Conservation (phyloP, 768 basidiomycete species). For the Lactarius vividus region DNA sequence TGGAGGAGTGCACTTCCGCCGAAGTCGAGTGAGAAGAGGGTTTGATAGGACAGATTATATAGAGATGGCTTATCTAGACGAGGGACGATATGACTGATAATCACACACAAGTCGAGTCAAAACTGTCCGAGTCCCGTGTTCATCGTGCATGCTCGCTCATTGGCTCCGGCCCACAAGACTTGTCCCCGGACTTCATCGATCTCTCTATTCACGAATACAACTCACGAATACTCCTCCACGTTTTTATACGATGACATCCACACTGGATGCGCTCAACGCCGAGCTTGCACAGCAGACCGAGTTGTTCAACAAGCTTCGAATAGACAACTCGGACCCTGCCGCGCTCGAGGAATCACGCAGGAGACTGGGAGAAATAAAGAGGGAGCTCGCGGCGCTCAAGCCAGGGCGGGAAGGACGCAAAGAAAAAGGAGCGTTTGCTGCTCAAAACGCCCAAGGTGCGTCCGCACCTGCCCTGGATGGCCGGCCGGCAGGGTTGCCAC, state of each 20-base stretch:
- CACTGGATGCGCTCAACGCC: conserved; percentile 44
- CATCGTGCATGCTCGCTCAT: conserved; percentile 14
- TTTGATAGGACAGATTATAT: neutral
- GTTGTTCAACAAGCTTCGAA: conserved; percentile 60
- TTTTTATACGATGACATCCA: conserved; percentile 39
- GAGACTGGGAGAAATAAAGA: conserved; percentile 68
- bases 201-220: neutral
- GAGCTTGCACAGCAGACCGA: conserved; percentile 56
- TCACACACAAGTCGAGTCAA: conserved; percentile 3
- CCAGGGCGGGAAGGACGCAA: conserved; percentile 45
- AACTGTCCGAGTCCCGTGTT: neutral
- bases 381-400: conserved; percentile 45
- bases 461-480: no score
- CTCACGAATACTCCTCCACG: neutral
- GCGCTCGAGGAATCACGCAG: conserved; percentile 62
- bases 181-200: conserved; percentile 18
- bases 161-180: conserved; percentile 12
- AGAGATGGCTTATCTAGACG: conserved; percentile 2
- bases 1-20: conserved; percentile 45
- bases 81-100: conserved; percentile 5
- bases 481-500: neutral
- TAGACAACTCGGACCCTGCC: conserved; percentile 50
- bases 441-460: conserved; percentile 94
- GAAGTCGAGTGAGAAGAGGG: conserved; percentile 25
- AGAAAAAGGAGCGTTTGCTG: conserved; percentile 65